Conservation (phyloP, 2,329 filamentous ascomycete species). For the Rugonectria rugulosa region DNA sequence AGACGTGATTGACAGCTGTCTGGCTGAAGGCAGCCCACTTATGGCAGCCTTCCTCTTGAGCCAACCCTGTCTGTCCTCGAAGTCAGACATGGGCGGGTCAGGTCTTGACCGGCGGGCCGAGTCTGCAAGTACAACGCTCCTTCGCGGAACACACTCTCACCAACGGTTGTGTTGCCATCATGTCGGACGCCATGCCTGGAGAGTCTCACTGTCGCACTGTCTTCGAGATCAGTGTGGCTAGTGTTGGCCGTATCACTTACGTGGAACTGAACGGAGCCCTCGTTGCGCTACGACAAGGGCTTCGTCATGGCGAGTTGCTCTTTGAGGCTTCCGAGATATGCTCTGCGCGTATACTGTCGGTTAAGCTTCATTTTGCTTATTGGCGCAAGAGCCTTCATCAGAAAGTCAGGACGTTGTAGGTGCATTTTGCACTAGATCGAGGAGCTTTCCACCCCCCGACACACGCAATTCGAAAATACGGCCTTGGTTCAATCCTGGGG, state of each 20-base stretch:
- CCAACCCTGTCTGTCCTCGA: conserved; percentile 37
- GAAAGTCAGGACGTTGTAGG: too few relatives aligned
- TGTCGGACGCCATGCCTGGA: conserved; percentile 24
- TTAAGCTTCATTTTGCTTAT: conserved; percentile 11
- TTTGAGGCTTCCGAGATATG: conserved; percentile 1
- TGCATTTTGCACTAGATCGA: too few relatives aligned
- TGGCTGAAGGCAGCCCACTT: conserved; percentile 22
- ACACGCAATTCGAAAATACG: not conserved
- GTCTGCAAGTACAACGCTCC: conserved; percentile 35
- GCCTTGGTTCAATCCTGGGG: not conserved
- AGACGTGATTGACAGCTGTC: conserved; percentile 26
- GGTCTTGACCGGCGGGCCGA: conserved; percentile 38
- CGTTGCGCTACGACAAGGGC: conserved; percentile 16
- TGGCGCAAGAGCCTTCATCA: too few relatives aligned
- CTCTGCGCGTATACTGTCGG: not conserved
- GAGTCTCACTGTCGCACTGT: conserved; percentile 36
- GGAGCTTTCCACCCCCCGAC: too few relatives aligned
- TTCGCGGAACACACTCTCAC: conserved; percentile 23
- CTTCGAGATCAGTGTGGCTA: conserved; percentile 40
- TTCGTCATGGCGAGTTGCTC: conserved; percentile 15
- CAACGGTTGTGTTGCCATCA: conserved; percentile 26
- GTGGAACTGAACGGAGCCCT: conserved; percentile 24
- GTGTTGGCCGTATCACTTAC: conserved; percentile 31
- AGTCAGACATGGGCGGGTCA: conserved; percentile 37
- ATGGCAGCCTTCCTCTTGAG: conserved; percentile 22